phyloP scores from a whole-genome alignment of 2,329 filamentous ascomycete species.

The Orbilia ellipsospora region DNA sequence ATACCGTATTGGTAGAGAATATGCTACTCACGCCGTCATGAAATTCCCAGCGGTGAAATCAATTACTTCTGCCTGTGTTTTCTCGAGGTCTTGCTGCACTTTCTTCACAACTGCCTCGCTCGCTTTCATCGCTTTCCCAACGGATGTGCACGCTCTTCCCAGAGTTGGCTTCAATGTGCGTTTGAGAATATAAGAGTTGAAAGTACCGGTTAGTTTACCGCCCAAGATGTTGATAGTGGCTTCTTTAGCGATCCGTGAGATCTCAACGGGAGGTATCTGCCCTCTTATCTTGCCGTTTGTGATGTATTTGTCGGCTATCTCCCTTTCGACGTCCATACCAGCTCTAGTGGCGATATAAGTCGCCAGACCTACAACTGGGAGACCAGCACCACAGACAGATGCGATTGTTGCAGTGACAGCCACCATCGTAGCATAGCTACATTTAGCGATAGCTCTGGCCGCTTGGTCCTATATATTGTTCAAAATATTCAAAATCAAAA shows the following conservation, averaged over 20 bases:
- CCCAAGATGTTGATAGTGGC: background rate
- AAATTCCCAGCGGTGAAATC: slow-evolving; percentile 1
- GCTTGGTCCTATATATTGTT: background rate
- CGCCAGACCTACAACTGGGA: background rate
- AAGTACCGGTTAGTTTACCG: background rate
- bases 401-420: background rate
- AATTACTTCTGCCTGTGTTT: background rate
- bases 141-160: background rate
- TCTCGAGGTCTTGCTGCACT: background rate
- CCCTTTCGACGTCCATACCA: background rate
- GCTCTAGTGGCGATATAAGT: background rate
- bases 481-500: background rate
- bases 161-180: background rate
- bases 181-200: background rate
- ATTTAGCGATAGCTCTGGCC: slow-evolving; percentile 3
- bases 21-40: slow-evolving; percentile 1
- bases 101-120: background rate
- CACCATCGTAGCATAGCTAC: background rate
- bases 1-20: background rate
- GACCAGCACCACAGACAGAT: slow-evolving; percentile 2
- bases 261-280: background rate
- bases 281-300: background rate
- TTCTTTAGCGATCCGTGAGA: slow-evolving; percentile 3
- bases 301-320: background rate
- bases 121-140: background rate